phyloP scores from a whole-genome alignment of 352 stramenopile genomes.

The Phytopythium aichiense region DNA sequence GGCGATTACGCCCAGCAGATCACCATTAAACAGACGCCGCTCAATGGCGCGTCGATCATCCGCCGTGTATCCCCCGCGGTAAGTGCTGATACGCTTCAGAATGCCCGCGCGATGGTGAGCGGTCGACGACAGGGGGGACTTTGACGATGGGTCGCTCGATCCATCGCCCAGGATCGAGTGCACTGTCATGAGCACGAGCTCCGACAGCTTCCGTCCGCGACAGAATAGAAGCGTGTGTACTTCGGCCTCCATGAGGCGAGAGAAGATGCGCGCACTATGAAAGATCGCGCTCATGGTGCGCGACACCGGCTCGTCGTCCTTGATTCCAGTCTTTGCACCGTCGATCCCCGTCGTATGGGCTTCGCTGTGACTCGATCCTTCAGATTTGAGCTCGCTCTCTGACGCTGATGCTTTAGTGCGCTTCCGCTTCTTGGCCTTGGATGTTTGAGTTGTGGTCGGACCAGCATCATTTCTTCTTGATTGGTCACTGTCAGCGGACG shows the following conservation, averaged over 20 bases:
- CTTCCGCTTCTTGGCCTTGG: slow-evolving; percentile 22
- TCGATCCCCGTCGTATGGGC: too few species aligned
- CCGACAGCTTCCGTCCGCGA: slow-evolving; percentile 91
- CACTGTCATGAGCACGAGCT: slow-evolving; percentile 89
- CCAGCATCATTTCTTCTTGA: too few species aligned
- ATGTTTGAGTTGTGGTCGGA: too few species aligned
- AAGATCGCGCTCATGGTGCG: slow-evolving; percentile 73
- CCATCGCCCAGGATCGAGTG: slow-evolving; percentile 54
- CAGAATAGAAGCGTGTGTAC: slow-evolving; percentile 96
- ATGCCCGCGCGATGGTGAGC: slow-evolving; percentile 16
- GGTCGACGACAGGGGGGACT: background rate
- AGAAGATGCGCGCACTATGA: slow-evolving; percentile 91
- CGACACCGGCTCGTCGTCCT: slow-evolving; percentile 9
- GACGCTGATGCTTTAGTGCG: slow-evolving; percentile 5
- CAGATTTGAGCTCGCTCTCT: background rate
- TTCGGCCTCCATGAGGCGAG: slow-evolving; percentile 83
- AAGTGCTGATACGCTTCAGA: slow-evolving; percentile 87
- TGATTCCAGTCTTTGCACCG: too few species aligned
- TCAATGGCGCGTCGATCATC: slow-evolving; percentile 93
- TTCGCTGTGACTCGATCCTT: too few species aligned
- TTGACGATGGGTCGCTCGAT: background rate
- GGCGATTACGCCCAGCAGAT: slow-evolving; percentile 93
- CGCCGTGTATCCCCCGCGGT: slow-evolving; percentile 95
- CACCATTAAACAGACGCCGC: slow-evolving; percentile 90
- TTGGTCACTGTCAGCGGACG: background rate